Conservation (phyloP, 2,329 filamentous ascomycete genomes). For the Epichloe sylvatica region DNA sequence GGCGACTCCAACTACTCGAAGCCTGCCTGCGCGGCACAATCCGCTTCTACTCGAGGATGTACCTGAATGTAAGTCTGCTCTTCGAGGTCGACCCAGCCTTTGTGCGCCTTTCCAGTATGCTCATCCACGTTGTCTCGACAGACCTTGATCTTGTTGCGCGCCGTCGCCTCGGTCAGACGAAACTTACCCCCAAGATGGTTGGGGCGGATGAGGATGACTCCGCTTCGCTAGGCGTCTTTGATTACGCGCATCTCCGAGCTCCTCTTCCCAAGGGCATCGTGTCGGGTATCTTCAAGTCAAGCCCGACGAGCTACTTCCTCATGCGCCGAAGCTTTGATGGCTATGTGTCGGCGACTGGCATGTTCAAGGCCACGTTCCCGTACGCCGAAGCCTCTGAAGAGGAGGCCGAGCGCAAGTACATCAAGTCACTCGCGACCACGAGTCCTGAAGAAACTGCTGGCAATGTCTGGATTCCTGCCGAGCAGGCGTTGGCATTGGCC, state of each 20-base stretch:
- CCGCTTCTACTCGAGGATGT: conserved; percentile 51
- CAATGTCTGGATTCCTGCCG: conserved; percentile 88
- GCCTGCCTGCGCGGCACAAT: conserved; percentile 49
- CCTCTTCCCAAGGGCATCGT: conserved; percentile 82
- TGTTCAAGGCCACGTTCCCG: conserved; percentile 85
- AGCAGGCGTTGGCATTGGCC: conserved; percentile 65
- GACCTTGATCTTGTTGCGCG: conserved; percentile 65
- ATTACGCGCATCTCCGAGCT: conserved; percentile 90
- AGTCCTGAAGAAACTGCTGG: conserved; percentile 88
- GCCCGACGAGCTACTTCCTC: conserved; percentile 87
- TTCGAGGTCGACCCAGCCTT: not conserved
- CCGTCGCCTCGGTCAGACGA: conserved; percentile 83
- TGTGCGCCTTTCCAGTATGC: not conserved
- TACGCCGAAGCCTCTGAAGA: conserved; percentile 62
- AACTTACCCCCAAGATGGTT: conserved; percentile 69
- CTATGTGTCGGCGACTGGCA: conserved; percentile 72
- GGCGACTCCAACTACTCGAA: conserved; percentile 24
- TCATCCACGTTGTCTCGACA: conserved; percentile 19
- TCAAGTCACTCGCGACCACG: conserved; percentile 70
- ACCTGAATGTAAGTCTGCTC: conserved; percentile 40
- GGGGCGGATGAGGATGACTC: conserved; percentile 61
- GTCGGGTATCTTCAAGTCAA: conserved; percentile 83
- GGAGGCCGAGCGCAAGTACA: conserved; percentile 62
- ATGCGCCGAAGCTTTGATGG: conserved; percentile 85
- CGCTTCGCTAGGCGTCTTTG: conserved; percentile 68